Conservation (phyloP, 768 basidiomycete genomes). For the Boletus insuetus region DNA sequence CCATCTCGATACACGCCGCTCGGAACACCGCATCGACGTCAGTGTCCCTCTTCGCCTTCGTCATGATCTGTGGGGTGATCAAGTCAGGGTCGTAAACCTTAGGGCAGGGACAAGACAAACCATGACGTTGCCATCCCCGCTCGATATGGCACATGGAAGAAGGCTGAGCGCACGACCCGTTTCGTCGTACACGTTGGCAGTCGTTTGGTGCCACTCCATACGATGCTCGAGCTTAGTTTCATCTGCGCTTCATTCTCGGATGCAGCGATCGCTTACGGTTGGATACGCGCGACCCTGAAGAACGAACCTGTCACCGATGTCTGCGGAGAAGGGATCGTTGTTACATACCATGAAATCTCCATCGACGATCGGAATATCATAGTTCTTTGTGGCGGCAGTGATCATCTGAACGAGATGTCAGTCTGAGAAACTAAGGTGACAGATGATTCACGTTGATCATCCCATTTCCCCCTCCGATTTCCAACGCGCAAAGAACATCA, state of each 20-base stretch:
- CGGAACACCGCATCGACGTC: conserved; percentile 46
- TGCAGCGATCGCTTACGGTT: conserved; percentile 19
- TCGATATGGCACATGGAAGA: conserved; percentile 35
- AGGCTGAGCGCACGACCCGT: conserved; percentile 26
- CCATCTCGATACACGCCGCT: conserved; percentile 51
- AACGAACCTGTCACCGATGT: conserved; percentile 1
- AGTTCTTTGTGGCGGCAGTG: conserved; percentile 34
- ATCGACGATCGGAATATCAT: conserved; percentile 40
- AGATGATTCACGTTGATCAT: conserved; percentile 37
- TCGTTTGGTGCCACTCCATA: conserved; percentile 30
- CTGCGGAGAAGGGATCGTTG: neutral
- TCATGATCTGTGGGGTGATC: conserved; percentile 35
- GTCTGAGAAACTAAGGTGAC: neutral
- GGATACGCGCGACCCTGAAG: conserved; percentile 38
- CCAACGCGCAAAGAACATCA: conserved; percentile 35
- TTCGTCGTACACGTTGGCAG: conserved; percentile 29
- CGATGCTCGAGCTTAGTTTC: neutral
- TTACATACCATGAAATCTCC: conserved; percentile 42
- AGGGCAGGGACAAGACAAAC: conserved; percentile 11
- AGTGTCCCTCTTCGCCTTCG: conserved; percentile 41
- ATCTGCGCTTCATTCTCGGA: conserved; percentile 6
- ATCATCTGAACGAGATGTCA: conserved; percentile 31
- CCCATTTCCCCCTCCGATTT: conserved; percentile 47
- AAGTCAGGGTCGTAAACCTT: conserved; percentile 3
- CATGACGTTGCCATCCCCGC: conserved; percentile 39